These are phyloP conservation scores for Kwoniella shandongensis DNA, from an alignment of 768 basidiomycete genomes.

Conservation along the genomic window DNA sequence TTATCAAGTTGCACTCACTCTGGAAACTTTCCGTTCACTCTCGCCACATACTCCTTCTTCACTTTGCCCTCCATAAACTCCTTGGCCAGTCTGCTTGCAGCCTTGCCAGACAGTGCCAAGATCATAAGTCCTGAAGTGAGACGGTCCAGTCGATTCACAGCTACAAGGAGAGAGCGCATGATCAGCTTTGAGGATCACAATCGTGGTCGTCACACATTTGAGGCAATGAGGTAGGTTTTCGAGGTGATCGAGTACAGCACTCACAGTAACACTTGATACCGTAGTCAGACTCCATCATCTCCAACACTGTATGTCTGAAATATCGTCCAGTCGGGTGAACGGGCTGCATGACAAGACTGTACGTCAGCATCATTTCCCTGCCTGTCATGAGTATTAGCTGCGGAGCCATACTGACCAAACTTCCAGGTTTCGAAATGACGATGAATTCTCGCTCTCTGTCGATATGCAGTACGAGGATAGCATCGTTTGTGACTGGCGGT, in stretches of 20 bases:
- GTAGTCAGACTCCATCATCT: slow-evolving; percentile 80
- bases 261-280: slow-evolving; percentile 81
- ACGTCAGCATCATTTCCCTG: neutral
- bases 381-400: no score
- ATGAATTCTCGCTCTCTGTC: slow-evolving; percentile 79
- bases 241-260: no score
- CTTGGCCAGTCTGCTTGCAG: slow-evolving; percentile 68
- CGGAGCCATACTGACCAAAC: slow-evolving; percentile 69
- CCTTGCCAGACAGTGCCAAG: slow-evolving; percentile 69
- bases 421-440: slow-evolving; percentile 94
- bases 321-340: slow-evolving; percentile 92
- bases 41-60: slow-evolving; percentile 84
- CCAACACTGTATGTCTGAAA: slow-evolving; percentile 79
- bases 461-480: slow-evolving; percentile 73
- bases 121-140: slow-evolving; percentile 96
- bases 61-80: slow-evolving; percentile 82
- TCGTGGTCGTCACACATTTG: neutral
- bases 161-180: slow-evolving; percentile 58
- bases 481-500: slow-evolving; percentile 83
- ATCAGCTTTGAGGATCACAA: no score
- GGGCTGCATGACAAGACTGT: slow-evolving; percentile 60
- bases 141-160: slow-evolving; percentile 90
- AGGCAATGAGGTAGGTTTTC: no score
- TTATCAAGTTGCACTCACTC: slow-evolving; percentile 59
- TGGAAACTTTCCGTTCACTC: slow-evolving; percentile 82